Base-by-base conservation (phyloP, 176 grass and related monocot genomes). In the Leersia perrieri region DNA sequence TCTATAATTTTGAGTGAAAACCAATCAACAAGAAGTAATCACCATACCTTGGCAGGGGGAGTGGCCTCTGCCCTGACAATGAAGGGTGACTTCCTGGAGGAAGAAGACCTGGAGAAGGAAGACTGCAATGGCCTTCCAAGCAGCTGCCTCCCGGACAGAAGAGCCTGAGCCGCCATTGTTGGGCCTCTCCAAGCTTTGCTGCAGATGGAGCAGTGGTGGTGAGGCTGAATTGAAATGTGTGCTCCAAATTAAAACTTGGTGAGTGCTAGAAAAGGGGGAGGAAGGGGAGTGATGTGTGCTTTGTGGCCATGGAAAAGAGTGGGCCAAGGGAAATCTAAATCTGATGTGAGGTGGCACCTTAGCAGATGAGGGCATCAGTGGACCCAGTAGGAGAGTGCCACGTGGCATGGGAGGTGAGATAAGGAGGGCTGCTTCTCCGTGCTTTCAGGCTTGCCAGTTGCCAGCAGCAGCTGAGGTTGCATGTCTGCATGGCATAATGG, bases 121-220 rank as follows among this genome's bases (percentile, higher is more conserved):
- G 92, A 88, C 68, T 87, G 91, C 35, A 83, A 55, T 32, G 87
- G 87, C 53, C 88, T 83, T 42, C 89, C 92, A 7, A 98, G 88
- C 74, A 98, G 80, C 82, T 94, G 94, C 68, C 95, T 87, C 14
- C 92, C 92, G 29, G 89, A 93, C 58, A 99, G 90, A 83, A 99
- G 87, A 89, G 90, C 90, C 83, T 91, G 90, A 27, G 88, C 84
- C 53, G 94, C 94, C 90, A 92, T 94, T 72, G 66, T 30, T 15
- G 11, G 23, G 15, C 3, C 11, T 18, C 11, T 71, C 49, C 68
- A 63, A 55, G 28, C 42, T 68, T 61, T 68, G 45, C 16, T 51
- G 9, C 53, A 73, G 29, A 82, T 26, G 79, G 64, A 27, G 80
- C 64, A 36, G 5, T 33, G 25, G 57, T 2, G 2, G 58, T 35